These are phyloP conservation scores for Aspergillus sojae DNA, from an alignment of 2,329 filamentous ascomycete species.

Conservation along the genomic window DNA sequence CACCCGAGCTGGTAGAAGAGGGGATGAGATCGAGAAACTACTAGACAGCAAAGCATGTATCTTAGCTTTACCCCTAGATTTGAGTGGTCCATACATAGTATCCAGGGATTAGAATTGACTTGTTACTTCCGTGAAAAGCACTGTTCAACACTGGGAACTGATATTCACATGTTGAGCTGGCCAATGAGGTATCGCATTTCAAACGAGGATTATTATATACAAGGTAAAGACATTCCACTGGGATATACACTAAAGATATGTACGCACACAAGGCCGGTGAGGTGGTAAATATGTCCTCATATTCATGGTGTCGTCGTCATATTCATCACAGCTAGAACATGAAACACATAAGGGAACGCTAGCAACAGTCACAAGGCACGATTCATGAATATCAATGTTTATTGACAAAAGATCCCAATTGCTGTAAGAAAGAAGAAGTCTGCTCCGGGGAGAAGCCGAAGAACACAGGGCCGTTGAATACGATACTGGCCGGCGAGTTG, in stretches of 20 bases:
- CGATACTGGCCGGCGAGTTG: constrained; percentile 63
- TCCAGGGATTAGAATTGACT: neutral
- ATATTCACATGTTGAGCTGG: neutral
- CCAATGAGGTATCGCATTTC: neutral
- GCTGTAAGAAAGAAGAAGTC: constrained; percentile 73
- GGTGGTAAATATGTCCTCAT: neutral
- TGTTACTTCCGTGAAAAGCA: neutral
- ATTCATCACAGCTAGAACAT: neutral
- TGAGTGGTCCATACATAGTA: neutral
- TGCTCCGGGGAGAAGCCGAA: constrained; percentile 87
- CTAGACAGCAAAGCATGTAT: neutral
- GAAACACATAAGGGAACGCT: neutral
- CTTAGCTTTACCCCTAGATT: neutral
- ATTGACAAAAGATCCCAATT: constrained; percentile 39
- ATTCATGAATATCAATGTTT: constrained; percentile 4
- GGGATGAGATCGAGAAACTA: neutral
- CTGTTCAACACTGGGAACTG: neutral
- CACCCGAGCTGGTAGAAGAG: neutral
- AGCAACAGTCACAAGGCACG: neutral
- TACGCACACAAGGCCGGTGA: neutral
- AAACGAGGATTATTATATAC: neutral
- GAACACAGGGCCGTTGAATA: constrained; percentile 92
- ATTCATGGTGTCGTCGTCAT: neutral
- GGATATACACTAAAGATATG: neutral
- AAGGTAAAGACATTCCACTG: neutral